phyloP scores from a whole-genome alignment of 805 yeast species.

The Peterozyma xylosa region DNA sequence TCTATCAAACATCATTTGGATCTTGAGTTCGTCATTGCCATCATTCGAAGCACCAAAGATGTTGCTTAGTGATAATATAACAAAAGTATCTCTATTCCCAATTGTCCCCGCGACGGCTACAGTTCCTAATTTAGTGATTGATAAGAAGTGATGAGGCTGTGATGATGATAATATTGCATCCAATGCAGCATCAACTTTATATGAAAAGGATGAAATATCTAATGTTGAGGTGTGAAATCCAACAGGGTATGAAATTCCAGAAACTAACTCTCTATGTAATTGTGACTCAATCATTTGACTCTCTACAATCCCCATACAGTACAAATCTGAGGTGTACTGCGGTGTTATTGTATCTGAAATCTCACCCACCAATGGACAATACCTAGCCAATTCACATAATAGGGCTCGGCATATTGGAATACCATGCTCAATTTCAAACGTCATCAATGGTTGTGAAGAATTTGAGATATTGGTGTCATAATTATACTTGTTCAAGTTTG shows the following conservation, averaged over 20 bases:
- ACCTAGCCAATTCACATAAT: conserved; percentile 30
- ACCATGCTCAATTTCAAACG: conserved; percentile 29
- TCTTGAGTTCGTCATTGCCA: conserved; percentile 6
- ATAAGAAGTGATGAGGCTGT: conserved; percentile 38
- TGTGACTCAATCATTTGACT: conserved; percentile 39
- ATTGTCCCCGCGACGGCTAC: conserved; percentile 41
- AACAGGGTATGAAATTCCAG: conserved; percentile 42
- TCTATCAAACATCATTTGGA: conserved; percentile 2
- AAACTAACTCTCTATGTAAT: conserved; percentile 41
- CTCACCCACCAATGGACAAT: conserved; percentile 37
- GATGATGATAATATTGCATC: conserved; percentile 39
- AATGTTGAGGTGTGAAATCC: conserved; percentile 26
- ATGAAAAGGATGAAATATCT: conserved; percentile 5
- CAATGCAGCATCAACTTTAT: conserved; percentile 26
- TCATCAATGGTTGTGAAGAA: conserved; percentile 13
- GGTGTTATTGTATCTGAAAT: conserved; percentile 42
- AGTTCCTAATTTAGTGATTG: conserved; percentile 38
- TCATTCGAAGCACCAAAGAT: conserved; percentile 12
- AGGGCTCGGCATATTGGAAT: conserved; percentile 32
- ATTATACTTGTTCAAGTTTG: conserved; percentile 26
- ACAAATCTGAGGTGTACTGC: conserved; percentile 41
- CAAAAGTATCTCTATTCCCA: conserved; percentile 44
- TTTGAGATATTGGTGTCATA: conserved; percentile 8
- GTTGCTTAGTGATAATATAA: conserved; percentile 24
- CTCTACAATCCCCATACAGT: conserved; percentile 34